Conservation (phyloP, 2,329 filamentous ascomycete species). For the Paecilomyces dactylethromorphus region DNA sequence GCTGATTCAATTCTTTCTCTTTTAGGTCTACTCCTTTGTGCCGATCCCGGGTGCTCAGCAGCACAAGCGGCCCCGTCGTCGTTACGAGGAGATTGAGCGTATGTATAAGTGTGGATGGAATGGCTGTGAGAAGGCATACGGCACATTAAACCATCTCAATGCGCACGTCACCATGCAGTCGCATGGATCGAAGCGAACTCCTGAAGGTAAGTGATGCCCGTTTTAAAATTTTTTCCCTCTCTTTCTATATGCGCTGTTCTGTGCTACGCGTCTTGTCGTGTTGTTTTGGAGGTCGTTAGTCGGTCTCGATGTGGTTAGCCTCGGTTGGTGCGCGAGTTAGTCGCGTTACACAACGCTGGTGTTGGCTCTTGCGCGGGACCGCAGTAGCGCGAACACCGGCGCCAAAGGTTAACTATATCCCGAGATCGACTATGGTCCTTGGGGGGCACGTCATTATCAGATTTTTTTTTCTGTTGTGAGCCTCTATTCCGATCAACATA, state of each 20-base stretch:
- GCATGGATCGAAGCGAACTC: slow-evolving; percentile 87
- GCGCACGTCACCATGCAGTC: slow-evolving; percentile 99
- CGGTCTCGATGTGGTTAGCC: slow-evolving; percentile 35
- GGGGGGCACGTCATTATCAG: background rate
- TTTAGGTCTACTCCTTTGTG: slow-evolving; percentile 92
- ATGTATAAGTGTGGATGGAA: slow-evolving; percentile 99
- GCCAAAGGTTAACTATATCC: slow-evolving; percentile 39
- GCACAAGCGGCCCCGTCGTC: slow-evolving; percentile 85
- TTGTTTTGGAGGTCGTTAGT: slow-evolving; percentile 25
- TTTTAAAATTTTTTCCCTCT: slow-evolving; percentile 4
- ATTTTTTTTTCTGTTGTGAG: background rate
- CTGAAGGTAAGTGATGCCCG: slow-evolving; percentile 66
- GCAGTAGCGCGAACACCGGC: slow-evolving; percentile 46
- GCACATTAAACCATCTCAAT: slow-evolving; percentile 93
- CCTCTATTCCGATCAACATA: background rate
- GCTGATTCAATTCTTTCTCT: slow-evolving; percentile 24
- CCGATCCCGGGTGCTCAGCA: slow-evolving; percentile 95
- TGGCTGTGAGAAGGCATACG: slow-evolving; percentile 96
- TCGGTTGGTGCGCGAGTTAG: slow-evolving; percentile 30
- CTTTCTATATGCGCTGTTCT: slow-evolving; percentile 4
- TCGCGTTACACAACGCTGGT: slow-evolving; percentile 44
- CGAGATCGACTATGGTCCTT: background rate
- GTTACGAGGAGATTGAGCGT: slow-evolving; percentile 97
- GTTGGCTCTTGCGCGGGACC: slow-evolving; percentile 42
- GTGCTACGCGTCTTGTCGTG: slow-evolving; percentile 11